Conservation (phyloP, 345 rosid genomes). For the Eucalyptus tenuipes region DNA sequence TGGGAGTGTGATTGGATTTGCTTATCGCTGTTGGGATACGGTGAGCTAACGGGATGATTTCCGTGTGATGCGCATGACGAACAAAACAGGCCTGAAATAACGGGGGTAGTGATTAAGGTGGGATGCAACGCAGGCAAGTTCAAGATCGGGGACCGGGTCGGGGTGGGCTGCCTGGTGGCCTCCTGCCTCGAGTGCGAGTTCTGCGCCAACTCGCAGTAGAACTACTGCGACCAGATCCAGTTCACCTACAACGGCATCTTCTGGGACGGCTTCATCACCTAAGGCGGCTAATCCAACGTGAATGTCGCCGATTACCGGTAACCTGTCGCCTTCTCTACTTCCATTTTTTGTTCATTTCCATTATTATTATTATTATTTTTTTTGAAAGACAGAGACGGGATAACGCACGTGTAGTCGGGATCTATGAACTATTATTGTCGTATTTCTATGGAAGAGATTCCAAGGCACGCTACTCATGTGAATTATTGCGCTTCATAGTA, state of each 20-base stretch:
- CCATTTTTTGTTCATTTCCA: not conserved
- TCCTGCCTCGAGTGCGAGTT: slow-evolving; percentile 40
- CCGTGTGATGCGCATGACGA: not conserved
- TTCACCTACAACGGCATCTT: slow-evolving; percentile 42
- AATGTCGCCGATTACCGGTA: slow-evolving; percentile 49
- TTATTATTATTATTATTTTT: not conserved
- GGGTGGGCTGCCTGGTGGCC: slow-evolving; percentile 47
- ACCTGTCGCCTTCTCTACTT: not conserved
- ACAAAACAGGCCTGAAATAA: slow-evolving; percentile 36
- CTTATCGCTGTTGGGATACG: not conserved
- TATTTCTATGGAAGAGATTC: not conserved
- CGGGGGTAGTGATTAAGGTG: slow-evolving; percentile 23
- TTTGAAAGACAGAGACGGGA: not conserved
- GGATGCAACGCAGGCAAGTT: slow-evolving; percentile 32
- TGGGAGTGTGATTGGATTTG: not conserved
- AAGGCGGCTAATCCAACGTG: slow-evolving; percentile 42
- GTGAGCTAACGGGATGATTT: not conserved
- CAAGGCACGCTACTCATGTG: not conserved
- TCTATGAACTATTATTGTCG: not conserved
- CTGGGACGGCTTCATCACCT: slow-evolving; percentile 51
- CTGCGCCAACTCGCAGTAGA: slow-evolving; percentile 30
- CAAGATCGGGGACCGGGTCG: slow-evolving; percentile 39
- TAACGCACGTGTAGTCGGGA: not conserved
- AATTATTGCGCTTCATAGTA: not conserved
- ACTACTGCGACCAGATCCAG: slow-evolving; percentile 43